phyloP scores from a whole-genome alignment of 352 stramenopile genomes.

The Plasmopara viticola region DNA sequence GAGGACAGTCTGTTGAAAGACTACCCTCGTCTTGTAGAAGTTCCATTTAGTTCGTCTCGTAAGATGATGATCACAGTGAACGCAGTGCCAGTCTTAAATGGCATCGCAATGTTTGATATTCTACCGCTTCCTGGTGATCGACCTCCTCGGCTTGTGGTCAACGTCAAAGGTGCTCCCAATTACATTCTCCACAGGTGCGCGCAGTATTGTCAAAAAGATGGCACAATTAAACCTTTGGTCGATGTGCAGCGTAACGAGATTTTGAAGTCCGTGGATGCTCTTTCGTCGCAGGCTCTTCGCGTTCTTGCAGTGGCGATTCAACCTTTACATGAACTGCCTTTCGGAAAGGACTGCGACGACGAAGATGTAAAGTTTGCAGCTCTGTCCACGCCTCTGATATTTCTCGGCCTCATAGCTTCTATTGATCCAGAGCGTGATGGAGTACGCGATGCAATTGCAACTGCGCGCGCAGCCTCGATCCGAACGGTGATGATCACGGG shows the following conservation, averaged over 20 bases:
- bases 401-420: constrained; percentile 91
- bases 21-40: constrained; percentile 80
- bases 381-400: constrained; percentile 72
- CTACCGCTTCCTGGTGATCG: constrained; percentile 28
- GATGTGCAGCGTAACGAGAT: constrained; percentile 43
- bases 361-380: constrained; percentile 64
- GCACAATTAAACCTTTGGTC: constrained; percentile 35
- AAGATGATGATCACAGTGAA: constrained; percentile 93
- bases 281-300: constrained; percentile 74
- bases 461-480: constrained; percentile 38
- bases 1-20: constrained; percentile 42
- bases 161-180: constrained; percentile 65
- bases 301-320: constrained; percentile 89
- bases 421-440: constrained; percentile 75
- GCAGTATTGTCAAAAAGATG: constrained; percentile 43
- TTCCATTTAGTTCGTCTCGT: constrained; percentile 92
- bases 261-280: constrained; percentile 45
- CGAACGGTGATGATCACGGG: constrained; percentile 92
- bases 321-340: constrained; percentile 44
- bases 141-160: constrained; percentile 44
- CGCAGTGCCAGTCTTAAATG: constrained; percentile 25
- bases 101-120: constrained; percentile 31
- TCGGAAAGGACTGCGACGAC: constrained; percentile 35
- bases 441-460: constrained; percentile 47
- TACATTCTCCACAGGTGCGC: constrained; percentile 68